Base-by-base conservation (phyloP, 768 basidiomycete genomes). In the Phanerochaete sordida region DNA sequence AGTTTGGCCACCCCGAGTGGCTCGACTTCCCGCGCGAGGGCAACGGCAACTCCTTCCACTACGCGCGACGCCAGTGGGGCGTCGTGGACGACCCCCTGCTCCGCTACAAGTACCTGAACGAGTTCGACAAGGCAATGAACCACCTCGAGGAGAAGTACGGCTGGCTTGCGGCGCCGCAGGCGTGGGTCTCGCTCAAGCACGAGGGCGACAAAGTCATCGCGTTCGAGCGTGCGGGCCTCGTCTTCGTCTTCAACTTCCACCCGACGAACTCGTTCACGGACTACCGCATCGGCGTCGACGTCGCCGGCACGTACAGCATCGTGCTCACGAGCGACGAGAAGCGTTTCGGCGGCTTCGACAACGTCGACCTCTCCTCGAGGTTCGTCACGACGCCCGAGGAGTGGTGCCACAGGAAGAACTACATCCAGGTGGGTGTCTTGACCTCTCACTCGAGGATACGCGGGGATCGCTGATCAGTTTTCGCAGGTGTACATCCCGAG, bases 1-100 rank as follows among this genome's bases (percentile, higher is more conserved):
- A 99, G 70, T 99, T 99, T 69, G 96, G 96, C 45, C 96, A 99
- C 72, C 96, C 96, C 12, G 96, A 99, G 87, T 99, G 97, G 97
- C 93, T 99, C 67, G 97, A 99, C 74, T 99, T 99, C 76, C 97
- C 97, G 44, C 90, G 97, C 30, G 92, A 86, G 66, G 97, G 97
- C 21, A 99, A 99, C 70, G 83, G 85, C 71, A 92, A 94, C 74
- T 97, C 95, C 13, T 99, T 95, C 84, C 91, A 97, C 65, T 91
- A 99, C 70, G 95, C 97, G 23, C 88, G 97, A 43, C 86, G 97
- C 26, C 97, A 98, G 68, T 99, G 95, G 91, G 95, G 95, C 70
- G 79, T 98, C 33, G 86, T 92, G 51, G 96, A 97, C 70, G 94
- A 99, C 69, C 65, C 66, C 0, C 63, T 91, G 43, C 78, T 98